Evolutionary conservation across 179 eudicot species (phyloP), one percentile per base, ranked within the genome.

Genomic region (Patellifolia procumbens): DNA sequence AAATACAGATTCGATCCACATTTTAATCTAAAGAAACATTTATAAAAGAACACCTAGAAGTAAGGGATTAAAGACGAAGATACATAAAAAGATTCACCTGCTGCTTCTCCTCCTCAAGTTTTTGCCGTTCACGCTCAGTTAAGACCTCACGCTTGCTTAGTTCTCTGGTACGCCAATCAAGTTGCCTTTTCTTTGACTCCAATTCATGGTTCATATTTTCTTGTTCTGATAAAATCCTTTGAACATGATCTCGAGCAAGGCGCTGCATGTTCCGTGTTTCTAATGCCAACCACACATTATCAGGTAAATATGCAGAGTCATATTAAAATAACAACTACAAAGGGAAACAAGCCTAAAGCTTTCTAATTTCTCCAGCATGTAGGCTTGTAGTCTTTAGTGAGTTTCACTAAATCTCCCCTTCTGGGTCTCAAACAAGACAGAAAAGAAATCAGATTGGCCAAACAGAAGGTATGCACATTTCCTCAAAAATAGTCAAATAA

Each of bases 231-330:
- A 84, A 58, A 19, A 87, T 76, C 68, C 80, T 83, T 28, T 78
- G 83, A 66, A 86, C 74, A 74, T 86, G 81, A 58, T 78, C 89
- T 48, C 83, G 82, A 17, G 88, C 82, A 74, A 55, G 35, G 24
- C 76, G 74, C 84, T 87, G 91, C 81, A 89, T 87, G 84, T 83
- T 87, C 62, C 85, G 84, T 22, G 86, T 79, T 77, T 87, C 91
- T 89, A 76, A 52, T 32, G 51, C n/a, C n/a, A n/a, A n/a, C n/a
- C n/a, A n/a, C n/a, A n/a, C n/a, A n/a, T n/a, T n/a, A n/a, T n/a
- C n/a, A n/a, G n/a, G n/a, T n/a, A n/a, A n/a, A n/a, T n/a, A n/a
- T n/a, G n/a, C n/a, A n/a, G n/a, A n/a, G n/a, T n/a, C n/a, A n/a
- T n/a, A 34, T n/a, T 16, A 32, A 26, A 51, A 24, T 24, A 46